These are phyloP conservation scores for Austroboletus niveus DNA, from an alignment of 1,284 basidiomycete species.

Conservation along the genomic window DNA sequence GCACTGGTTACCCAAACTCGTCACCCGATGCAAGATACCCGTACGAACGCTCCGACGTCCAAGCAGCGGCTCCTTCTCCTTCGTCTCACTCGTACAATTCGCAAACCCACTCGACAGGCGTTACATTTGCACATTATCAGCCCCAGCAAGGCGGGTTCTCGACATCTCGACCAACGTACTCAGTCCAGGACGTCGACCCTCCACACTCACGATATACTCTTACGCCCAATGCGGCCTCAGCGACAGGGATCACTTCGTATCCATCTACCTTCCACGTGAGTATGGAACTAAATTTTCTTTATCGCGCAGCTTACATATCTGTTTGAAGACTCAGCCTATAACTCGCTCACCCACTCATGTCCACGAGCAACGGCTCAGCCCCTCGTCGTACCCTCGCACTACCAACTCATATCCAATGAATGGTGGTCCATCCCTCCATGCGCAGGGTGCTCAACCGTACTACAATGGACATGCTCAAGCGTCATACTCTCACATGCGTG, in stretches of 20 bases:
- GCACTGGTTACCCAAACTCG: slow-evolving; percentile 13
- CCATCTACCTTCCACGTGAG: slow-evolving; percentile 27
- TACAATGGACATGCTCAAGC: slow-evolving; percentile 27
- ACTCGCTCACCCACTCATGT: slow-evolving; percentile 14
- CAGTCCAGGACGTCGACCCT: slow-evolving; percentile 22
- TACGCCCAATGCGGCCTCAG: slow-evolving; percentile 17
- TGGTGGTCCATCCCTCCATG: slow-evolving; percentile 14
- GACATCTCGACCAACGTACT: slow-evolving; percentile 33
- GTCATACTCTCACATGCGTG: slow-evolving; percentile 32
- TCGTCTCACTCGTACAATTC: slow-evolving; percentile 17
- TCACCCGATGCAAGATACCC: slow-evolving; percentile 21
- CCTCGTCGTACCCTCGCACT: slow-evolving; percentile 27
- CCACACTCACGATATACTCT: slow-evolving; percentile 21
- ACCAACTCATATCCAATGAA: slow-evolving; percentile 20
- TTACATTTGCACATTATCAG: slow-evolving; percentile 36
- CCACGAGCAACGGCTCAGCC: slow-evolving; percentile 29
- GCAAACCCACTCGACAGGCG: slow-evolving; percentile 20
- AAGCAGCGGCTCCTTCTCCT: slow-evolving; percentile 14
- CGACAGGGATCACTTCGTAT: slow-evolving; percentile 21
- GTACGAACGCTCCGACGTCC: slow-evolving; percentile 21
- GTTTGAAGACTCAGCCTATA: slow-evolving; percentile 17
- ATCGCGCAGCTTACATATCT: neutral
- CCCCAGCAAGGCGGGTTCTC: slow-evolving; percentile 36
- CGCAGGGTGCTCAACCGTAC: slow-evolving; percentile 29
- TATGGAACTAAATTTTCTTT: neutral